A percentile compares a stretch with the other conserved stretches of the same genome.
These are phyloP conservation scores for Endocarpon pusillum DNA, from an alignment of 495 filamentous ascomycete genomes.

Conservation along the genomic window DNA sequence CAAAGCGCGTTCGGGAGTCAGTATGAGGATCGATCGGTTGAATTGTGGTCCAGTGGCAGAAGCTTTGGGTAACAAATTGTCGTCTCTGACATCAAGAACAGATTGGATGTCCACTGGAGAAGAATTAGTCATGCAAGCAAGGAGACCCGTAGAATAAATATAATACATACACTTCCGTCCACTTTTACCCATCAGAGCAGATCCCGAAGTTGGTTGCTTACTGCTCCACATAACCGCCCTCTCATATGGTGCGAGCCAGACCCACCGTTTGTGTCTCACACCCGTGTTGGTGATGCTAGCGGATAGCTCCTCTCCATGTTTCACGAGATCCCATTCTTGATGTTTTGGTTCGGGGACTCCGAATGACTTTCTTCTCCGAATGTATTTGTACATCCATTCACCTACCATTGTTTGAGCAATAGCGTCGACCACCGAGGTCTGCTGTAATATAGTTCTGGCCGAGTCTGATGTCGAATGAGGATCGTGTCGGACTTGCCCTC, in stretches of 20 bases:
- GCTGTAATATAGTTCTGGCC: slow-evolving; percentile 40
- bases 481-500: too few species aligned
- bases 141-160: background rate
- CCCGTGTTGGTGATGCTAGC: slow-evolving; percentile 38
- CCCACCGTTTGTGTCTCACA: slow-evolving; percentile 87
- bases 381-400: slow-evolving; percentile 99
- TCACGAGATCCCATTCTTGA: slow-evolving; percentile 36
- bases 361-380: slow-evolving; percentile 83
- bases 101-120: slow-evolving; percentile 81
- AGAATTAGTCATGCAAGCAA: slow-evolving; percentile 9
- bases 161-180: slow-evolving; percentile 74
- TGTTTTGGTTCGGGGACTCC: slow-evolving; percentile 52
- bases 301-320: slow-evolving; percentile 31
- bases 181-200: slow-evolving; percentile 82
- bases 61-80: slow-evolving; percentile 71
- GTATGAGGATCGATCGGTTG: slow-evolving; percentile 85
- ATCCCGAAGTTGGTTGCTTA: slow-evolving; percentile 82
- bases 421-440: slow-evolving; percentile 82
- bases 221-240: slow-evolving; percentile 94
- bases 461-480: slow-evolving; percentile 30
- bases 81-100: slow-evolving; percentile 89
- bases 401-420: slow-evolving; percentile 98
- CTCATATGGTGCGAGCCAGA: slow-evolving; percentile 95
- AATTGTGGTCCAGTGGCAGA: slow-evolving; percentile 31
- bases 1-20: slow-evolving; percentile 82